Base-by-base conservation (phyloP, 768 basidiomycete species). In the Dioszegia hungarica region DNA sequence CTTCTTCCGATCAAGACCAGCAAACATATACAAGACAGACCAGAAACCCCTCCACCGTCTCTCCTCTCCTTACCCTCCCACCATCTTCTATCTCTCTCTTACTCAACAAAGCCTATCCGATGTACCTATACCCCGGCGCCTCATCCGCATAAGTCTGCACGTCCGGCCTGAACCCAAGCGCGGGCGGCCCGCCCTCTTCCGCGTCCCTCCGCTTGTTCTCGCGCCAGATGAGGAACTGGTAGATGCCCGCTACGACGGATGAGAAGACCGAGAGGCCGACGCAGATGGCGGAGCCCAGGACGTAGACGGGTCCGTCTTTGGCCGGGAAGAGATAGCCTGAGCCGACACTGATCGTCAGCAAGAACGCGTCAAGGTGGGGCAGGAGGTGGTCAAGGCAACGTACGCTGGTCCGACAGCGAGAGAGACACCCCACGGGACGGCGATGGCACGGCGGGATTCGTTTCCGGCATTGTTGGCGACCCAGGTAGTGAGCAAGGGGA, bases 241-340 rank as follows among this genome's bases (percentile, higher is more conserved):
- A 60, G n/a, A 54, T 17, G 10, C 39, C 34, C 8, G 57, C 51
- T 20, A 59, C 41, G 19, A 45, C 27, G 12, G 51, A 41, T 5
- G 50, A 50, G 15, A 49, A 52, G 36, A 33, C 28, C 9, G 56
- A 48, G 5, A 62, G 29, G 19, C 57, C 59, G 20, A 61, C 36
- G 40, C 55, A 57, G 27, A 58, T 40, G 31, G 63, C 55, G 14
- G 62, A 57, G 14, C 62, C 62, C 17, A 20, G 37, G 25, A 44
- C 53, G 33, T 64, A 64, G 27, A 48, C 48, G 6, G 63, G 63
- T 10, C 24, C 25, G 29, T 64, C 55, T 12, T 24, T 56, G 22
- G 60, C 46, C 0, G 60, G 60, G 55, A 61, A 61, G 22, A 61
- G 39, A 39, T 61, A 61, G 2, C 60, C 60, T 22, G 60, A 61